Evolutionary conservation across 306 rosid species (phyloP), one percentile per base, ranked within the genome.

Genomic region (Sicyos baderoa): DNA sequence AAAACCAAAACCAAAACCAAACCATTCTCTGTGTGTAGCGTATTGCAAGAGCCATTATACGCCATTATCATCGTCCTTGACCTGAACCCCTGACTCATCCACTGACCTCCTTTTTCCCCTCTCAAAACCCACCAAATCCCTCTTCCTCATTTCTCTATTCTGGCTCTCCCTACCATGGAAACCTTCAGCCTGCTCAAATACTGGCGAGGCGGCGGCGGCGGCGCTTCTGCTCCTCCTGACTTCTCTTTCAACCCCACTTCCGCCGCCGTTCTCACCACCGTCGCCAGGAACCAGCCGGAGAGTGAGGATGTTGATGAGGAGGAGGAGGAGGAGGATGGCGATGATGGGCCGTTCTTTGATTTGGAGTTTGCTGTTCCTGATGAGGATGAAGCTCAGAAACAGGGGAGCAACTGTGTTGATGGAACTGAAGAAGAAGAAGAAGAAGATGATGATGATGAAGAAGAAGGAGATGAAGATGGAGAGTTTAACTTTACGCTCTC

Each of bases 131-230:
- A 70, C 47, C 52, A 11, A 9, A 35, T 18, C 25, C 68, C 66
- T 54, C 61, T 42, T 66, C 45, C 56, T 58, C 76, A 68, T 68
- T 72, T 71, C 40, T 11, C 60, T 80, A 88, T 82, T 74, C 99
- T 94, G 99, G 96, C 99, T 88, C 97, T 93, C 96, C 99, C 99
- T 76, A 93, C 97, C 42, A 93, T 93, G 99, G 99, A 93, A 88
- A 89, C 96, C 82, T 93, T 93, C 74, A 93, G 89, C 85, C 78
- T 93, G 17, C 99, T 90, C 87, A 93, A 88, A 76, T 88, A 90
- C 80, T 90, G 96, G 99, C 73, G 96, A 77, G 84, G 87, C 0
- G 85, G 82, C 51, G 84, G 87, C 0, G 85, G 82, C 51, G 86
- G 84, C 3, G 84, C 53, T n/a, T 29, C 44, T 44, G 67, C 74